Percentiles rank a stretch among this genome's conserved stretches.
Conservation (phyloP, 2,329 filamentous ascomycete species). For the Monosporascus sp. region DNA sequence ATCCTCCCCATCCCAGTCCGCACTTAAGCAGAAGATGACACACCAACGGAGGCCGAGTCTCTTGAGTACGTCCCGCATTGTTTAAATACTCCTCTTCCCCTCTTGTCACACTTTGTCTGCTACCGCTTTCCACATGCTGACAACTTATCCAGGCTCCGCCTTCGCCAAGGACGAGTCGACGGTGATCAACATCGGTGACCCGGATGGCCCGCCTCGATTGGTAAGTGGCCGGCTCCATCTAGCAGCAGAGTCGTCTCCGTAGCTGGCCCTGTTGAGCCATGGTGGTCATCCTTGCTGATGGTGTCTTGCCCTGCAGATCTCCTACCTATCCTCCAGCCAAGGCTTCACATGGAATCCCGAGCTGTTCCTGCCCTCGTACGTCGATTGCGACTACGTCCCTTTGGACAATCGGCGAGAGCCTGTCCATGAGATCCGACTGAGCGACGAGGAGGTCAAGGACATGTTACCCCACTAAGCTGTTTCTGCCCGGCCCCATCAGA, state of each 20-base stretch:
- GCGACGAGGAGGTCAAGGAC: slow-evolving; percentile 67
- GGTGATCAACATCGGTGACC: slow-evolving; percentile 73
- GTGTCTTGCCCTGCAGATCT: slow-evolving; percentile 50
- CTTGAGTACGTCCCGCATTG: slow-evolving; percentile 43
- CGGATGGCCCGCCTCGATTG: slow-evolving; percentile 66
- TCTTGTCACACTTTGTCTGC: slow-evolving; percentile 16
- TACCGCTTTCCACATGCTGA: slow-evolving; percentile 19
- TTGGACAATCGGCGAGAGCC: slow-evolving; percentile 72
- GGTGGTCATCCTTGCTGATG: slow-evolving; percentile 13
- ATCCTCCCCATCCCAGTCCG: slow-evolving; percentile 35
- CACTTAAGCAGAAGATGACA: slow-evolving; percentile 35
- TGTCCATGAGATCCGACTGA: slow-evolving; percentile 71
- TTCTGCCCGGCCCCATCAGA: background rate
- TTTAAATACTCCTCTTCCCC: slow-evolving; percentile 5
- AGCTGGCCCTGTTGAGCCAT: slow-evolving; percentile 1
- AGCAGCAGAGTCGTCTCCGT: background rate
- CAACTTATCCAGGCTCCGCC: slow-evolving; percentile 53
- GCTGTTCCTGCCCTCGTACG: slow-evolving; percentile 74
- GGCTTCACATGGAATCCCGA: slow-evolving; percentile 83
- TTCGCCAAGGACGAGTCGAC: slow-evolving; percentile 70
- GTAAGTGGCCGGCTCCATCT: slow-evolving; percentile 39
- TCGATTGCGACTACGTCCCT: slow-evolving; percentile 68
- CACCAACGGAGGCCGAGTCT: slow-evolving; percentile 57
- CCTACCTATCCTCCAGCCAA: slow-evolving; percentile 72
- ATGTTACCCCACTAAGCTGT: slow-evolving; percentile 57